phyloP scores from a whole-genome alignment of 805 yeast species.

The Candida khao-thaluensis region DNA sequence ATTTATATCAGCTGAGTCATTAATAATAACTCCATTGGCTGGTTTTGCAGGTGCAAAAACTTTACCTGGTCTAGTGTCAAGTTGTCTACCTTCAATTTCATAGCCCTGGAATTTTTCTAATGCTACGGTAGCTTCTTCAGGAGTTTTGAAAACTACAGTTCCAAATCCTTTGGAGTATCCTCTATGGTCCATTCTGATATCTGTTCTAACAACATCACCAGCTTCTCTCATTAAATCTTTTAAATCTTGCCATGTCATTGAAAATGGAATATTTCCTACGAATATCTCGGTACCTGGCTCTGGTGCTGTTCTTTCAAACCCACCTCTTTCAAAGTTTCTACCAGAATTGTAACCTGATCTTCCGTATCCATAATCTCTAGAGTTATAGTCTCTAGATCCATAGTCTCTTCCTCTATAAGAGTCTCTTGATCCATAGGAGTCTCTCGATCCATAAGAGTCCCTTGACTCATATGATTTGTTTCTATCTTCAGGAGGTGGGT shows the following conservation, averaged over 20 bases:
- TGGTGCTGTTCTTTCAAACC: constrained; percentile 1
- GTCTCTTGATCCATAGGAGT: constrained; percentile 18
- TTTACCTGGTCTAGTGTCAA: constrained; percentile 77
- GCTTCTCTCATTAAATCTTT: constrained; percentile 78
- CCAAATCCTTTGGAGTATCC: constrained; percentile 89
- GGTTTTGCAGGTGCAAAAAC: constrained; percentile 10
- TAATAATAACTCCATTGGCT: constrained; percentile 13
- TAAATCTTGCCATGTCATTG: constrained; percentile 79
- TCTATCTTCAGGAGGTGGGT: constrained; percentile 64
- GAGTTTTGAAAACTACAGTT: constrained; percentile 65
- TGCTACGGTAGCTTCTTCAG: constrained; percentile 71
- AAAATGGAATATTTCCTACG: constrained; percentile 79
- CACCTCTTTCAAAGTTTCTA: background rate
- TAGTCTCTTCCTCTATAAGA: background rate
- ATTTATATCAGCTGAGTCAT: constrained; percentile 8
- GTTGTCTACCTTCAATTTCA: constrained; percentile 69
- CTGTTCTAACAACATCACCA: constrained; percentile 82
- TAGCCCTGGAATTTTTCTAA: constrained; percentile 66
- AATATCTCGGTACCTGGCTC: constrained; percentile 59
- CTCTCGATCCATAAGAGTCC: constrained; percentile 1
- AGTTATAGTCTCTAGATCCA: constrained; percentile 14
- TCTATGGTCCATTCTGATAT: constrained; percentile 59
- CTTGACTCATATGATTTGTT: constrained; percentile 19
- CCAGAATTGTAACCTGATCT: constrained; percentile 2
- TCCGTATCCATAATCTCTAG: constrained; percentile 17